phyloP scores from a whole-genome alignment of 1,284 basidiomycete species.

The Tilletia setariae region DNA sequence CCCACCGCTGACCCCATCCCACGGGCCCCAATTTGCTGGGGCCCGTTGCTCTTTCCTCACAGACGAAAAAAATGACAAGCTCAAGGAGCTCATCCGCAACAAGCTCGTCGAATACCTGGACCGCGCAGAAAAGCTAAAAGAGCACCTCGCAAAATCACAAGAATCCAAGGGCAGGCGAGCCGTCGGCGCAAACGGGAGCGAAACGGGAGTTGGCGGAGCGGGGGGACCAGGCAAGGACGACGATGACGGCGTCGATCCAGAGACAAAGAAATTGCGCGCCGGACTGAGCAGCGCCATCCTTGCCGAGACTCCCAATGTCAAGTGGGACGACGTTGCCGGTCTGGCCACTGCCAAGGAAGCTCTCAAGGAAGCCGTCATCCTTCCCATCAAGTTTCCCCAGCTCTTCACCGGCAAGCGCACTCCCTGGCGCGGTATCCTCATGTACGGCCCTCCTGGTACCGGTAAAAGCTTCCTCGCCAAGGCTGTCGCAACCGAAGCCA shows the following conservation, averaged over 20 bases:
- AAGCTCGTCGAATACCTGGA: constrained; percentile 91
- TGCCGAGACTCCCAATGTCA: constrained; percentile 89
- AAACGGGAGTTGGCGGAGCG: constrained; percentile 64
- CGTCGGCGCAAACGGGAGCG: constrained; percentile 69
- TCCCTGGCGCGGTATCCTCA: constrained; percentile 89
- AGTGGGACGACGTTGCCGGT: constrained; percentile 97
- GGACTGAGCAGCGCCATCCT: constrained; percentile 83
- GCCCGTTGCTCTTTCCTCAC: constrained; percentile 22
- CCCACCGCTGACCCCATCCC: neutral
- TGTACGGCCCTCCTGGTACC: constrained; percentile 71
- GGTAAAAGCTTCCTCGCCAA: constrained; percentile 80
- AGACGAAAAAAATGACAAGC: constrained; percentile 96
- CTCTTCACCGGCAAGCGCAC: constrained; percentile 97
- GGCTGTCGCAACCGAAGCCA: constrained; percentile 96
- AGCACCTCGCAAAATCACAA: constrained; percentile 61
- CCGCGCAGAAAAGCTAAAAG: constrained; percentile 88
- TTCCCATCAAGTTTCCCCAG: constrained; percentile 98
- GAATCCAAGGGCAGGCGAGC: constrained; percentile 73
- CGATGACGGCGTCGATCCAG: constrained; percentile 74
- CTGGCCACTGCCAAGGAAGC: constrained; percentile 91
- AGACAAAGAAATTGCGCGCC: constrained; percentile 89
- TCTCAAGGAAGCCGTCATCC: constrained; percentile 94
- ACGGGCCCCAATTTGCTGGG: no score
- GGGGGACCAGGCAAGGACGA: constrained; percentile 62
- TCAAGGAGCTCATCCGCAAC: constrained; percentile 77